Evolutionary conservation across 176 grass and related monocot genomes (phyloP).

Genomic region (Musa beccarii): DNA sequence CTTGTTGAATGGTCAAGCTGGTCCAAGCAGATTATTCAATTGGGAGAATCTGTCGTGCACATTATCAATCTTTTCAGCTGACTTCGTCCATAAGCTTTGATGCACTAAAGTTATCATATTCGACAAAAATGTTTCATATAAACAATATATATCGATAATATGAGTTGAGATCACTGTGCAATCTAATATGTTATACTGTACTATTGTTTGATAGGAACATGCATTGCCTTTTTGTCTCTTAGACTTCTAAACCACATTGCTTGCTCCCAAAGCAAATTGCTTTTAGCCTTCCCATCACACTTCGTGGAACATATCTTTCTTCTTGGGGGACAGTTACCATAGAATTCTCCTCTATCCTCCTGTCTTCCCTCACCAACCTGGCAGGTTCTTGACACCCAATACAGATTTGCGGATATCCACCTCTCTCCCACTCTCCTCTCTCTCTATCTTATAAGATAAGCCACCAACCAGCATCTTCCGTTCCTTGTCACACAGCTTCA

Average conservation of each 20-base stretch:
- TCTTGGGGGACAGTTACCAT: too few species aligned
- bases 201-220: background rate
- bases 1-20: too few species aligned
- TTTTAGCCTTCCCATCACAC: background rate
- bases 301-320: background rate
- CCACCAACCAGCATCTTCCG: background rate
- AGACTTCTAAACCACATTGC: background rate
- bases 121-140: too few species aligned
- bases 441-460: background rate
- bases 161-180: too few species aligned
- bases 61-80: too few species aligned
- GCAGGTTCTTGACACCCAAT: background rate
- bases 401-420: background rate
- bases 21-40: too few species aligned
- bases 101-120: too few species aligned
- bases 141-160: too few species aligned
- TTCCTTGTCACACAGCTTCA: background rate
- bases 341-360: background rate
- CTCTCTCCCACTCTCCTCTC: background rate
- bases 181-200: too few species aligned
- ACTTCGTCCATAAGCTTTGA: too few species aligned
- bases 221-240: background rate
- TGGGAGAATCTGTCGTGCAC: too few species aligned
- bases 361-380: background rate
- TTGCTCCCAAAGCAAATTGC: background rate